Evolutionary conservation across 768 basidiomycete species (phyloP).

Genomic region (Tubosaeta sp.): DNA sequence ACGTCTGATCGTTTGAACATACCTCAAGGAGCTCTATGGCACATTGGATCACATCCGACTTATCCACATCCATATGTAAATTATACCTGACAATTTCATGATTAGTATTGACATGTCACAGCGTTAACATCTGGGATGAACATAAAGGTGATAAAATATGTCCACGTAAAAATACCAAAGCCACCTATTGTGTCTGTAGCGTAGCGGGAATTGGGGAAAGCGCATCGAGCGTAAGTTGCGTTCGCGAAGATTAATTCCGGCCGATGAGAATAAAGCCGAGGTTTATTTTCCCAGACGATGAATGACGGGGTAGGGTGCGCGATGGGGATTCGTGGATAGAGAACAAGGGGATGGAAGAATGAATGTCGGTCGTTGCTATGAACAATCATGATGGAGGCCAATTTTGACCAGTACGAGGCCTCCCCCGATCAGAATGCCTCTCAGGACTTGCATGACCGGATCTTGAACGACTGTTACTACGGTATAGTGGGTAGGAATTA

Average conservation of each 20-base stretch:
- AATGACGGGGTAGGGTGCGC: slow-evolving; percentile 2
- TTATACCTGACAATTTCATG: slow-evolving; percentile 13
- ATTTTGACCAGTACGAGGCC: slow-evolving; percentile 18
- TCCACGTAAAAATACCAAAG: slow-evolving; percentile 18
- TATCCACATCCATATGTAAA: slow-evolving; percentile 7
- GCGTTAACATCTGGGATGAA: slow-evolving; percentile 14
- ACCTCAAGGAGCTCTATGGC: not conserved
- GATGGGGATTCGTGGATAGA: not conserved
- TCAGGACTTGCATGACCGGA: slow-evolving; percentile 34
- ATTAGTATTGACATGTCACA: slow-evolving; percentile 13
- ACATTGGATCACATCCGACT: not conserved
- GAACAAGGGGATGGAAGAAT: not conserved
- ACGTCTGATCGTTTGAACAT: not conserved
- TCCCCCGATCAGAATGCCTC: slow-evolving; percentile 22
- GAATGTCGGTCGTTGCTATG: not conserved
- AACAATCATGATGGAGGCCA: slow-evolving; percentile 10
- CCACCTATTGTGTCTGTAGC: slow-evolving; percentile 13
- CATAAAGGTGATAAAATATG: slow-evolving; percentile 29
- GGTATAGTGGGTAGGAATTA: slow-evolving; percentile 36
- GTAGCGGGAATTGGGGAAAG: slow-evolving; percentile 6
- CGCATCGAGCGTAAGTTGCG: slow-evolving; percentile 1
- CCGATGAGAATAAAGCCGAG: slow-evolving; percentile 3
- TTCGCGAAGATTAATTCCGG: slow-evolving; percentile 2
- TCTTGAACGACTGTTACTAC: slow-evolving; percentile 37
- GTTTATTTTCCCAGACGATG: slow-evolving; percentile 5